Evolutionary conservation across 306 rosid species (phyloP).

Genomic region (Lathyrus tuberosus): DNA sequence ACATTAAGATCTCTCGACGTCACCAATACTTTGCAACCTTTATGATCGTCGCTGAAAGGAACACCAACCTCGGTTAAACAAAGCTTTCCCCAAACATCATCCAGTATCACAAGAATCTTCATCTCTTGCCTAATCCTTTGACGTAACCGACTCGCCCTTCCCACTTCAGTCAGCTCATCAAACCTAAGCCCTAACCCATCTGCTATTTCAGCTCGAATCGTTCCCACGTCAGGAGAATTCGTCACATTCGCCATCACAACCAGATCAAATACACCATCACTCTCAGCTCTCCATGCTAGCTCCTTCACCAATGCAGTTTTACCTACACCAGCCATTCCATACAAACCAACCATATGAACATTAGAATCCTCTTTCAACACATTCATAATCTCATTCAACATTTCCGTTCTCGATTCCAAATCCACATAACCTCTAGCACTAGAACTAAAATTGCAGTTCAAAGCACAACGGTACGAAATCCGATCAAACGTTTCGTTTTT

Average conservation of each 20-base stretch:
- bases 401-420: slow-evolving; percentile 32
- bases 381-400: slow-evolving; percentile 24
- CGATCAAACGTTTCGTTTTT: slow-evolving; percentile 21
- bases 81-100: slow-evolving; percentile 51
- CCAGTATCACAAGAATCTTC: slow-evolving; percentile 45
- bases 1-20: slow-evolving; percentile 40
- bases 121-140: slow-evolving; percentile 46
- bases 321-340: slow-evolving; percentile 47
- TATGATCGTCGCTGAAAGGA: slow-evolving; percentile 39
- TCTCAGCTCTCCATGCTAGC: slow-evolving; percentile 37
- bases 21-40: slow-evolving; percentile 45
- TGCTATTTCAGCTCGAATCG: slow-evolving; percentile 38
- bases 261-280: slow-evolving; percentile 31
- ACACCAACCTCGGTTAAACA: slow-evolving; percentile 46
- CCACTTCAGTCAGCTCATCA: slow-evolving; percentile 40
- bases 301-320: slow-evolving; percentile 44
- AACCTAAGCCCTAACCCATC: slow-evolving; percentile 41
- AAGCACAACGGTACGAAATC: slow-evolving; percentile 39
- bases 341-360: slow-evolving; percentile 32
- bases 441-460: slow-evolving; percentile 33
- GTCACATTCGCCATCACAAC: slow-evolving; percentile 35
- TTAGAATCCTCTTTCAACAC: slow-evolving; percentile 20
- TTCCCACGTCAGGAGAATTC: slow-evolving; percentile 19
- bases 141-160: slow-evolving; percentile 25
- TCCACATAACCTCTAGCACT: slow-evolving; percentile 40